These are phyloP conservation scores for Cornus controversa DNA, from an alignment of 148 eudicot genomes.

Conservation along the genomic window DNA sequence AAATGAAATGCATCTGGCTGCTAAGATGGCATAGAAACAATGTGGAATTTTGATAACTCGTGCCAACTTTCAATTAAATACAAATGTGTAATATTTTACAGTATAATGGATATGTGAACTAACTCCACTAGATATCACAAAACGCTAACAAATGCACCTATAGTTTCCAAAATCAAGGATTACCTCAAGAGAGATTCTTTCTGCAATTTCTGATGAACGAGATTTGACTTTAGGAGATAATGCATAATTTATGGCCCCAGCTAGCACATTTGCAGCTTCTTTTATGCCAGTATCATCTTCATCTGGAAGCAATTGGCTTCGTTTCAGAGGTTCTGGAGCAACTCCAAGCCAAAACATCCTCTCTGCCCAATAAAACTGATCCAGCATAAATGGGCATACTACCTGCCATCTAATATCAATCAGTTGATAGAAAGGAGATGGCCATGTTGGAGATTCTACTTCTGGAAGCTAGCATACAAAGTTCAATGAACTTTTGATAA, in stretches of 20 bases:
- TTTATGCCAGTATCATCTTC: conserved; percentile 35
- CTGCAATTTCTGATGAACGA: conserved; percentile 54
- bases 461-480: background rate
- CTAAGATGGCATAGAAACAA: too few species aligned
- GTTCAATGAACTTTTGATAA: background rate
- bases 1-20: background rate
- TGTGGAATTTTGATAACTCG: background rate
- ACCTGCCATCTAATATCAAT: conserved; percentile 32
- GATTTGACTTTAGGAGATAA: conserved; percentile 54
- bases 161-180: background rate
- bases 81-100: background rate
- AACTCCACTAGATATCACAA: background rate
- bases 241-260: conserved; percentile 54
- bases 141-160: background rate
- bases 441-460: background rate
- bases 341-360: conserved; percentile 98
- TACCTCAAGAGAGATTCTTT: conserved; percentile 66
- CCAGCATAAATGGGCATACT: conserved; percentile 83
- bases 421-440: background rate
- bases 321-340: conserved; percentile 72
- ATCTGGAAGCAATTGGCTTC: conserved; percentile 57
- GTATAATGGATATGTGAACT: too few species aligned
- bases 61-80: background rate
- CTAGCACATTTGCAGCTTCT: conserved; percentile 56
- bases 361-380: conserved; percentile 98